These are phyloP conservation scores for Rhynchospora pubera DNA, from an alignment of 176 grass and related monocot species.

Conservation along the genomic window DNA sequence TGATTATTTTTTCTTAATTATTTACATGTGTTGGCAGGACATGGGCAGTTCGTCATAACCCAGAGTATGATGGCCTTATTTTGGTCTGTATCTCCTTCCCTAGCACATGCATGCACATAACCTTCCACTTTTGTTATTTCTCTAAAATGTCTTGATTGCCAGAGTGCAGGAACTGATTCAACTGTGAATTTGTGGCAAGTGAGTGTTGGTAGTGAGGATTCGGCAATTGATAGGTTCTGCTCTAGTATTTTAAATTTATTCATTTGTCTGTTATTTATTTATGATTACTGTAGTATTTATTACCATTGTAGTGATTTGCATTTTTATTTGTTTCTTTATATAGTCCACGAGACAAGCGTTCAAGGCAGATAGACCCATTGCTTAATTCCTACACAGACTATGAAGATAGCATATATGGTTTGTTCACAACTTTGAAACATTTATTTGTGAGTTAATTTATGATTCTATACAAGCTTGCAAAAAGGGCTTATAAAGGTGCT, in stretches of 20 bases:
- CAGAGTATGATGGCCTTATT: constrained; percentile 71
- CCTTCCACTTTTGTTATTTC: constrained; percentile 9
- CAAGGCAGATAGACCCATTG: constrained; percentile 59
- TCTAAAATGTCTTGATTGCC: constrained; percentile 24
- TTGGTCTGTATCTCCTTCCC: constrained; percentile 42
- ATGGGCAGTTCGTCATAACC: constrained; percentile 80
- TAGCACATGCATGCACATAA: neutral
- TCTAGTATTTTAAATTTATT: neutral
- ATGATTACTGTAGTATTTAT: constrained; percentile 29
- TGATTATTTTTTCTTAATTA: constrained; percentile 8
- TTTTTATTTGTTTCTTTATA: constrained; percentile 20
- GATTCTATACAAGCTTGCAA: neutral
- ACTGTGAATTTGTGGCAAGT: constrained; percentile 94
- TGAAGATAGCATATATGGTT: constrained; percentile 98
- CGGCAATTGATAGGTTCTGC: constrained; percentile 57
- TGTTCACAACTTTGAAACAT: constrained; percentile 7
- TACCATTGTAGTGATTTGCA: neutral
- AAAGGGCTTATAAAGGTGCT: constrained; percentile 13
- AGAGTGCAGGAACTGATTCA: constrained; percentile 99
- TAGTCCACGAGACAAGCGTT: constrained; percentile 56
- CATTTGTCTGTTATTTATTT: constrained; percentile 16
- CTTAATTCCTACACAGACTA: constrained; percentile 89
- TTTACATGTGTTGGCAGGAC: constrained; percentile 61
- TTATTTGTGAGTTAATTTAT: constrained; percentile 3
- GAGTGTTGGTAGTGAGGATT: constrained; percentile 46